Conservation (phyloP, 805 yeast genomes). For the Teunomyces kruisii region DNA sequence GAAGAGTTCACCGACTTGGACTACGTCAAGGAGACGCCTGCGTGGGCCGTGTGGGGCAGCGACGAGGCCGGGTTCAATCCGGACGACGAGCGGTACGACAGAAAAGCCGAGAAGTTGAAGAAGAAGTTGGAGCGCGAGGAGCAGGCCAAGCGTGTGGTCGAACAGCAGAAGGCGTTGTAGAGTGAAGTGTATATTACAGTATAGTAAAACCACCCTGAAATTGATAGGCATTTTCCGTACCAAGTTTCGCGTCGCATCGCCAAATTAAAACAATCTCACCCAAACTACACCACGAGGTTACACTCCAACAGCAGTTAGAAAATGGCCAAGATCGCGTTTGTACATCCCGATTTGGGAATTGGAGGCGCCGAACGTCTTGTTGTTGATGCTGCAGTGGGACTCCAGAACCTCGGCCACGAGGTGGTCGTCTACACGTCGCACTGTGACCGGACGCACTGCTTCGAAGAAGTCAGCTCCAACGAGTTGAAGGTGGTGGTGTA, state of each 20-base stretch:
- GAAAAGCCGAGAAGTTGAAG: slow-evolving; percentile 60
- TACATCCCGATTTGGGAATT: slow-evolving; percentile 95
- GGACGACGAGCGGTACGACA: slow-evolving; percentile 65
- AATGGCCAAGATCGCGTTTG: slow-evolving; percentile 61
- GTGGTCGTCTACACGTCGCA: slow-evolving; percentile 84
- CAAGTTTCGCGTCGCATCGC: neutral
- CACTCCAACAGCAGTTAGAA: neutral
- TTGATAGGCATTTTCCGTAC: no score
- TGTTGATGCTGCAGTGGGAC: slow-evolving; percentile 90
- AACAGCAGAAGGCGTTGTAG: slow-evolving; percentile 8
- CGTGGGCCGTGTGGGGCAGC: slow-evolving; percentile 90
- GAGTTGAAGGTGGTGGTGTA: slow-evolving; percentile 61
- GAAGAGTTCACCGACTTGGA: slow-evolving; percentile 73
- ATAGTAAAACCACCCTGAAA: no score
- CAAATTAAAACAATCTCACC: neutral
- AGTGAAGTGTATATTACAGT: neutral
- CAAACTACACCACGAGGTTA: neutral
- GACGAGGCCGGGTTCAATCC: slow-evolving; percentile 88
- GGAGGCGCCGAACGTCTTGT: slow-evolving; percentile 98
- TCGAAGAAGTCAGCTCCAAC: slow-evolving; percentile 77
- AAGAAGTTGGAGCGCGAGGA: slow-evolving; percentile 43
- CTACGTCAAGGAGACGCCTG: slow-evolving; percentile 77
- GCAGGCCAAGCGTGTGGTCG: slow-evolving; percentile 12
- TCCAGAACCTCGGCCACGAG: slow-evolving; percentile 58
- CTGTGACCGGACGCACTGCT: slow-evolving; percentile 83